Conservation (phyloP, 768 basidiomycete genomes). For the Pilatotrama ljubarskyi region DNA sequence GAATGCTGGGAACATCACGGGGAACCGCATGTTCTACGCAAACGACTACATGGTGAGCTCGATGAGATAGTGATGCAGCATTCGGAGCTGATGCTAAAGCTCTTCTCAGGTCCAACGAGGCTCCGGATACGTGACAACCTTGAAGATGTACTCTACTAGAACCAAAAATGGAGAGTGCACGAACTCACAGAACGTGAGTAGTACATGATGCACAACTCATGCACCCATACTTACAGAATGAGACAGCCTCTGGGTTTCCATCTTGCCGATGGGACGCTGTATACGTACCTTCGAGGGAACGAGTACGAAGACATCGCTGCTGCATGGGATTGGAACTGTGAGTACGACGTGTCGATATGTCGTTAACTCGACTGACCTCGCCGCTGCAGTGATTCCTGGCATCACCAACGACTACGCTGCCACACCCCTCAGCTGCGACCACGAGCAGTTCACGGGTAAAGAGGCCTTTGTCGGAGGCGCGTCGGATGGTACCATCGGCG, state of each 20-base stretch:
- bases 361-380: neutral
- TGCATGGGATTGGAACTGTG: conserved; percentile 71
- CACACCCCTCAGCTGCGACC: conserved; percentile 51
- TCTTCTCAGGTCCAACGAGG: conserved; percentile 59
- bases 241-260: conserved; percentile 64
- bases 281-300: conserved; percentile 62
- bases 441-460: conserved; percentile 44
- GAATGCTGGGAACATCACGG: conserved; percentile 53
- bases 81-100: neutral
- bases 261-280: conserved; percentile 61
- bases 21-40: conserved; percentile 65
- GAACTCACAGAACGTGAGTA: conserved; percentile 59
- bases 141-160: conserved; percentile 63
- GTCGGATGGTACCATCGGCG: conserved; percentile 55
- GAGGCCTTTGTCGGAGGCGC: conserved; percentile 67
- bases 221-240: neutral
- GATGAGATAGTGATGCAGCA: neutral
- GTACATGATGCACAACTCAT: neutral
- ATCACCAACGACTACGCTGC: conserved; percentile 64
- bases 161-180: conserved; percentile 64
- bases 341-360: neutral
- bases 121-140: conserved; percentile 53
- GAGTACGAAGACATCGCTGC: conserved; percentile 76
- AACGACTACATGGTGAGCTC: conserved; percentile 68
- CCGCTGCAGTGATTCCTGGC: conserved; percentile 55